Evolutionary conservation across 192 early-diverging fungal genomes (phyloP).

Genomic region (Blastocladiella britannica): DNA sequence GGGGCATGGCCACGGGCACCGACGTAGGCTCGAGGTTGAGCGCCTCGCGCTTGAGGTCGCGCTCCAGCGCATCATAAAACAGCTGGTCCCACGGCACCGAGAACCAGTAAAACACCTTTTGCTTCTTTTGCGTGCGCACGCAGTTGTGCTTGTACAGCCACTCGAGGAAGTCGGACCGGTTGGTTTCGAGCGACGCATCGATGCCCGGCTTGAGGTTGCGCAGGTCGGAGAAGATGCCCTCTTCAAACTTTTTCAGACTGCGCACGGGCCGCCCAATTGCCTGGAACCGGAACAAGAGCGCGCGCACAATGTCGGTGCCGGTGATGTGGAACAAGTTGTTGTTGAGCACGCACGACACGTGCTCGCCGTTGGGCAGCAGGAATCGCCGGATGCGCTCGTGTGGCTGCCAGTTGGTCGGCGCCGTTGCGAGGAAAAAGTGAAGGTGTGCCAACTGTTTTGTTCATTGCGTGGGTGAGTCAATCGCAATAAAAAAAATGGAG

Average conservation of each 20-base stretch:
- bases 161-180: slow-evolving; percentile 80
- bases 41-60: slow-evolving; percentile 85
- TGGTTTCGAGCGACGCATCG: slow-evolving; percentile 82
- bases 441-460: slow-evolving; percentile 24
- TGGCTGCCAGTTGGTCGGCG: slow-evolving; percentile 39
- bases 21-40: slow-evolving; percentile 69
- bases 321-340: slow-evolving; percentile 86
- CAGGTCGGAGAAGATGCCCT: slow-evolving; percentile 90
- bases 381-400: slow-evolving; percentile 34
- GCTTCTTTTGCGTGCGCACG: slow-evolving; percentile 45
- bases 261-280: slow-evolving; percentile 66
- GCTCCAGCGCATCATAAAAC: slow-evolving; percentile 87
- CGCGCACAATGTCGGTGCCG: slow-evolving; percentile 85
- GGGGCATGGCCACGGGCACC: slow-evolving; percentile 39
- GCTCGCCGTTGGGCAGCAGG: slow-evolving; percentile 61
- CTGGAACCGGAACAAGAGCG: slow-evolving; percentile 75
- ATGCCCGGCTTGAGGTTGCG: slow-evolving; percentile 83
- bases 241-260: slow-evolving; percentile 93
- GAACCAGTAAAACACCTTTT: slow-evolving; percentile 98
- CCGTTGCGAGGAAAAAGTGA: slow-evolving; percentile 41
- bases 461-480: no score
- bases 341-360: slow-evolving; percentile 81
- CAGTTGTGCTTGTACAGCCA: slow-evolving; percentile 88
- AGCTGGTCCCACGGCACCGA: slow-evolving; percentile 84
- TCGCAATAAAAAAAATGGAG: no score